Evolutionary conservation across 2,329 filamentous ascomycete genomes (phyloP).

Genomic region (Venturia effusa): DNA sequence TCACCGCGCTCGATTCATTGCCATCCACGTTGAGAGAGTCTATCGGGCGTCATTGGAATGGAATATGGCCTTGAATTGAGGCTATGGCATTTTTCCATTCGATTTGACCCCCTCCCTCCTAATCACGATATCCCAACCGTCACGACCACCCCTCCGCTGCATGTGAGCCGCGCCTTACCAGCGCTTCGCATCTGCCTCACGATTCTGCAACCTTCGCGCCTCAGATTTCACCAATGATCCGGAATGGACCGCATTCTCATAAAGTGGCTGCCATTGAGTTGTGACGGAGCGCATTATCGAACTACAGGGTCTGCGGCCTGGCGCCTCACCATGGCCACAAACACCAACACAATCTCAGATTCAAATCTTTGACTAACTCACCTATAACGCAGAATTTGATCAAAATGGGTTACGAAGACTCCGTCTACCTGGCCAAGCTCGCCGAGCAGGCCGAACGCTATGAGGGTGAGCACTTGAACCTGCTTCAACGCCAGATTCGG

Average conservation of each 20-base stretch:
- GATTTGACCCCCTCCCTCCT: neutral
- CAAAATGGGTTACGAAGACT: constrained; percentile 98
- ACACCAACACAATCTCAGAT: neutral
- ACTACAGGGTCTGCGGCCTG: neutral
- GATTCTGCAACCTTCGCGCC: neutral
- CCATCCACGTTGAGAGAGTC: neutral
- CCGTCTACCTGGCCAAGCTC: constrained; percentile 99
- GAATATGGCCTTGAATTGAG: neutral
- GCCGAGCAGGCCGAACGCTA: constrained; percentile 99
- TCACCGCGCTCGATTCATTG: neutral
- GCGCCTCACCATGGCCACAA: neutral
- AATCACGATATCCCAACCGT: constrained; percentile 2
- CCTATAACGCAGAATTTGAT: constrained; percentile 19
- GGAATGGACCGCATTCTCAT: neutral
- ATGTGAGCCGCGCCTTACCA: neutral
- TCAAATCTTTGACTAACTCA: constrained; percentile 13
- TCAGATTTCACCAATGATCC: neutral
- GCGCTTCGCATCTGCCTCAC: neutral
- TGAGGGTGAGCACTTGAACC: constrained; percentile 58
- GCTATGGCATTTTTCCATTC: neutral
- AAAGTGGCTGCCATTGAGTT: neutral
- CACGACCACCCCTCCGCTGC: neutral
- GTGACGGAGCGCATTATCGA: constrained; percentile 3
- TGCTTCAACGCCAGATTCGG: constrained; percentile 14
- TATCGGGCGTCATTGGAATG: neutral